phyloP scores from a whole-genome alignment of 148 eudicot genomes.

The Rheum nobile region DNA sequence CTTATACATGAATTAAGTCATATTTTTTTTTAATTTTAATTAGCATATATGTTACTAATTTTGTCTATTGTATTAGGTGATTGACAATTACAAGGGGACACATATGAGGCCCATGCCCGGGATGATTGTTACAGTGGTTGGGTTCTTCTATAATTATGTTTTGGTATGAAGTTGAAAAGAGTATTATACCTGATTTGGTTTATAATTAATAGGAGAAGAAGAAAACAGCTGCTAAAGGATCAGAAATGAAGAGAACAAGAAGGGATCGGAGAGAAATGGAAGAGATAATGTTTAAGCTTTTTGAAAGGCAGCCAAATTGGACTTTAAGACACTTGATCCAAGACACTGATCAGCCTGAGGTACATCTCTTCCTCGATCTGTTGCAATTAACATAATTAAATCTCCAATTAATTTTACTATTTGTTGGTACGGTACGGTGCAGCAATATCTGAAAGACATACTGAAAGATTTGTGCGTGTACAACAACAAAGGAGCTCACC shows the following conservation, averaged over 20 bases:
- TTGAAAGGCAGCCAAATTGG: conserved; percentile 83
- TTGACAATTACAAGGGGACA: conserved; percentile 56
- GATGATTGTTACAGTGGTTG: conserved; percentile 16
- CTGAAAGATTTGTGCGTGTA: conserved; percentile 55
- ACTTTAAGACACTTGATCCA: conserved; percentile 65
- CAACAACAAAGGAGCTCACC: conserved; percentile 58
- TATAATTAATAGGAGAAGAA: conserved; percentile 45
- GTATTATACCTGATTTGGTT: conserved; percentile 3
- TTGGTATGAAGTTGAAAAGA: background rate
- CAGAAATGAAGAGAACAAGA: conserved; percentile 71
- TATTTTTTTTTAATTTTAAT: background rate
- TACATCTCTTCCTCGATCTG: conserved; percentile 14
- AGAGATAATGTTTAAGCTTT: conserved; percentile 70
- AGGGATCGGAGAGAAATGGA: conserved; percentile 89
- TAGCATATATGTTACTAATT: background rate
- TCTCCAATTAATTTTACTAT: too few species aligned
- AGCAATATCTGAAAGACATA: conserved; percentile 68
- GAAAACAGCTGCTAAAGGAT: conserved; percentile 42
- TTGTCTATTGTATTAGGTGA: conserved; percentile 29
- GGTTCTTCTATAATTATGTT: background rate
- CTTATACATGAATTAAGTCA: background rate
- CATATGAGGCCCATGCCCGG: conserved; percentile 75
- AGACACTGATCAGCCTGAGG: conserved; percentile 88
- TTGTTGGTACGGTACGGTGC: background rate
- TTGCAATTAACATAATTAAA: background rate